A percentile compares a stretch with the other conserved stretches of the same genome.
phyloP scores from a whole-genome alignment of 495 filamentous ascomycete genomes.

The Penicillium coprophilum region DNA sequence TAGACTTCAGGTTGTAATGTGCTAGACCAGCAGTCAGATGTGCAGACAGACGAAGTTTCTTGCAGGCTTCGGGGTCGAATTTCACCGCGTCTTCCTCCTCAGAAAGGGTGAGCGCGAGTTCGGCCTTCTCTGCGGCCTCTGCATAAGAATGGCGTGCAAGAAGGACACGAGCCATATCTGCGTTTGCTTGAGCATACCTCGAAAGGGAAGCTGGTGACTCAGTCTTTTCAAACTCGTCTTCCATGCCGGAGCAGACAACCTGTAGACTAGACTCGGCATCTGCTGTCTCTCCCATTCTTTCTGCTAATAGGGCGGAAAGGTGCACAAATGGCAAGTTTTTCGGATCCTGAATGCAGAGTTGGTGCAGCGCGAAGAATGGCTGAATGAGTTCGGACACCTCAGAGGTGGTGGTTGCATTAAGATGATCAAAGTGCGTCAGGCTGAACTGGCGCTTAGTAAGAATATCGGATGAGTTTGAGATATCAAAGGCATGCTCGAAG shows the following conservation, averaged over 20 bases:
- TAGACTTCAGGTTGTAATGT: conserved; percentile 63
- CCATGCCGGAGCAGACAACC: conserved; percentile 63
- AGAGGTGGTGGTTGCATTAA: conserved; percentile 53
- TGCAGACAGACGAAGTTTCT: conserved; percentile 72
- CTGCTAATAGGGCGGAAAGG: conserved; percentile 75
- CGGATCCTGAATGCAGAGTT: conserved; percentile 67
- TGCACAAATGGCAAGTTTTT: conserved; percentile 69
- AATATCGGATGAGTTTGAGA: conserved; percentile 70
- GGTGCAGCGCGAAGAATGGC: conserved; percentile 85
- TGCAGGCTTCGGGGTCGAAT: conserved; percentile 56
- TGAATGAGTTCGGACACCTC: conserved; percentile 62
- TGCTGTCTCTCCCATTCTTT: conserved; percentile 67
- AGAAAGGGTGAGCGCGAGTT: conserved; percentile 69
- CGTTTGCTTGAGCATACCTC: conserved; percentile 78
- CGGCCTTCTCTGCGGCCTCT: conserved; percentile 68
- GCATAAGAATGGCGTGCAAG: conserved; percentile 65
- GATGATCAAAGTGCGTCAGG: conserved; percentile 73
- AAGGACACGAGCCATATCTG: conserved; percentile 77
- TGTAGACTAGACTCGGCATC: conserved; percentile 66
- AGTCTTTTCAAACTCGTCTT: conserved; percentile 77
- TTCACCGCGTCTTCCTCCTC: conserved; percentile 54
- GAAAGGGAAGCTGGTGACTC: conserved; percentile 72
- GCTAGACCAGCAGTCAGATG: conserved; percentile 85
- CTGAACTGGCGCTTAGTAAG: conserved; percentile 75
- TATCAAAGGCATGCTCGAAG: conserved; percentile 95